Evolutionary conservation across 768 basidiomycete species (phyloP).

Genomic region (Boletellus sp.): DNA sequence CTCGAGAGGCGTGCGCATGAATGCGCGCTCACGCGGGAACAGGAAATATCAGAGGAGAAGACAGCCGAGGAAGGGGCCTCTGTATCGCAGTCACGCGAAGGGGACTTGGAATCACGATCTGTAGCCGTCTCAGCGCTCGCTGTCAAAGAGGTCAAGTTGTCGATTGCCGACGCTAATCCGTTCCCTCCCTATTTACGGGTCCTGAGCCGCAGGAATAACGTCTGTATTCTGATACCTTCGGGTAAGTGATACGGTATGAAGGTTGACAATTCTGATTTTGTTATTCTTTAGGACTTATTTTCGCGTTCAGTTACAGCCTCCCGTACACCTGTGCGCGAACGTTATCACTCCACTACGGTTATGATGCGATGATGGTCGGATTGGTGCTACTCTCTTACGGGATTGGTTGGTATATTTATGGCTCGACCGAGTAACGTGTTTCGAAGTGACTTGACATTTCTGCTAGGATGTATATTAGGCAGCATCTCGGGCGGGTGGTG

Average conservation of each 20-base stretch:
- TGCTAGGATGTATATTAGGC: conserved; percentile 45
- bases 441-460: background rate
- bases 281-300: conserved; percentile 52
- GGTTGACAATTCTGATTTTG: background rate
- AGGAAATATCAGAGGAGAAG: conserved; percentile 7
- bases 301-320: conserved; percentile 67
- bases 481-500: conserved; percentile 61
- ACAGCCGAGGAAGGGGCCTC: conserved; percentile 6
- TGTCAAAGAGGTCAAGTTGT: conserved; percentile 46
- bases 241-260: conserved; percentile 20
- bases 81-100: conserved; percentile 9
- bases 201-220: conserved; percentile 61
- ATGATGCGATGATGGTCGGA: conserved; percentile 69
- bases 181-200: conserved; percentile 59
- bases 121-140: conserved; percentile 8
- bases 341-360: conserved; percentile 60
- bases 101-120: conserved; percentile 23
- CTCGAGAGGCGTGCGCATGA: conserved; percentile 42
- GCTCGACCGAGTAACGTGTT: background rate
- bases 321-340: conserved; percentile 75
- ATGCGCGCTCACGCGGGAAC: conserved; percentile 12
- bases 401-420: conserved; percentile 40
- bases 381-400: conserved; percentile 76
- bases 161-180: conserved; percentile 70
- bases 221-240: conserved; percentile 46